phyloP scores from a whole-genome alignment of 495 filamentous ascomycete species.

The Immersiella caudata region DNA sequence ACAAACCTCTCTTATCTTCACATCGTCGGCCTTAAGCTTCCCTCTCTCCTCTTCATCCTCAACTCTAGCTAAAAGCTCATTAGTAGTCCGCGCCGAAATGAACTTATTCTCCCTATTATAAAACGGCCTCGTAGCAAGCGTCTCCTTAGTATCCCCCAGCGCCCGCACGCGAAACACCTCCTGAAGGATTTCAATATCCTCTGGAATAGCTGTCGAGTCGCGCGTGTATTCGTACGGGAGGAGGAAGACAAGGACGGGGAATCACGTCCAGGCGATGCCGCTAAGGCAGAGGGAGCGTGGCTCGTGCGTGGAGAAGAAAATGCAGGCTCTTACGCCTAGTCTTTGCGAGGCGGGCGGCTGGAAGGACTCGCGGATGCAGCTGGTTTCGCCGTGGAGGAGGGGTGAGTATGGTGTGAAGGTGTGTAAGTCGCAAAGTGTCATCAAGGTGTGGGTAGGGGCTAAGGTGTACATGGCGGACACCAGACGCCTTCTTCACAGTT shows the following conservation, averaged over 20 bases:
- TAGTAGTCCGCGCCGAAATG: not conserved
- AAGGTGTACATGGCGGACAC: too few relatives aligned
- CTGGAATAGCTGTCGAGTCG: not conserved
- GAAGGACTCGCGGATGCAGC: conserved; percentile 13
- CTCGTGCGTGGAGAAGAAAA: not conserved
- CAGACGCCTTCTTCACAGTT: conserved; percentile 74
- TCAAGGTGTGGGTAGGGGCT: too few relatives aligned
- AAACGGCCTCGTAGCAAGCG: not conserved
- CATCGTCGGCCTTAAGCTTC: not conserved
- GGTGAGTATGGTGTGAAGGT: conserved; percentile 55
- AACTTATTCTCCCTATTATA: conserved; percentile 10
- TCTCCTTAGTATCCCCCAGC: not conserved
- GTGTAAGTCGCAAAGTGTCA: too few relatives aligned
- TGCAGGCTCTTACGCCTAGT: not conserved
- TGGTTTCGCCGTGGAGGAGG: conserved; percentile 5
- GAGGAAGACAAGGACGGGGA: not conserved
- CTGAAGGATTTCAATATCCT: conserved; percentile 32
- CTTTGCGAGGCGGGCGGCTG: not conserved
- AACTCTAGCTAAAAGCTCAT: not conserved
- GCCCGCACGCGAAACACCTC: conserved; percentile 29
- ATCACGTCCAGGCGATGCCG: not conserved
- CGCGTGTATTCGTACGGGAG: not conserved
- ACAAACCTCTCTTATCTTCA: not conserved
- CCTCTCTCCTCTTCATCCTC: not conserved
- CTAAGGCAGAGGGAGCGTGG: not conserved